Conservation (phyloP, 208 protist genomes). For the Leishmania tropica region DNA sequence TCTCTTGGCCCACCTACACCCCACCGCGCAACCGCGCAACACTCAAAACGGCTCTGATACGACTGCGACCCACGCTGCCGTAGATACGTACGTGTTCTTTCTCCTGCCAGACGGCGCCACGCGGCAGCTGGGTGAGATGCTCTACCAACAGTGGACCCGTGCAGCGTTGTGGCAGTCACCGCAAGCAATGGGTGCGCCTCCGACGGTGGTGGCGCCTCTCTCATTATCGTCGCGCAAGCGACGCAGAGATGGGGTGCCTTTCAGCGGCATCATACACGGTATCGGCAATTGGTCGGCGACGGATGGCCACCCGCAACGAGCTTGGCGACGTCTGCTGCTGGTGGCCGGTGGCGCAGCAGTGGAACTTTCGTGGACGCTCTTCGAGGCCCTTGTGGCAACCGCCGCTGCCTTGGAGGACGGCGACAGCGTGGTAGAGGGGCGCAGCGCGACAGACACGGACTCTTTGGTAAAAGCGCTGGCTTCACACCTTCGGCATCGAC, state of each 20-base stretch:
- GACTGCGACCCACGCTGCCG: not conserved
- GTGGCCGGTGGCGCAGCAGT: conserved; percentile 16
- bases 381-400: conserved; percentile 4
- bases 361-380: conserved; percentile 18
- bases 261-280: not conserved
- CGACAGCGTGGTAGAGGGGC: not conserved
- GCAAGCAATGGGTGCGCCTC: not conserved
- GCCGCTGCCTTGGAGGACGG: not conserved
- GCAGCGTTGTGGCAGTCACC: not conserved
- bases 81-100: conserved; percentile 12
- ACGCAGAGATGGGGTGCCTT: not conserved
- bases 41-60: not conserved
- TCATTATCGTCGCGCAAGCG: conserved; percentile 17
- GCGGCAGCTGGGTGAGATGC: conserved; percentile 1
- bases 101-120: conserved; percentile 24
- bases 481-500: not conserved
- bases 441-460: not conserved
- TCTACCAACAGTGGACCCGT: conserved; percentile 3
- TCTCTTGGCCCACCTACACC: not conserved
- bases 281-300: conserved; percentile 7
- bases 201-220: not conserved
- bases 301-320: conserved; percentile 25
- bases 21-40: not conserved
- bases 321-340: conserved; percentile 30
- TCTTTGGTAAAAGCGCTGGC: not conserved